A percentile compares a stretch with the other conserved stretches of the same genome.
Evolutionary conservation across 257 asterid genomes (phyloP).

Genomic region (Nicotiana paniculata): DNA sequence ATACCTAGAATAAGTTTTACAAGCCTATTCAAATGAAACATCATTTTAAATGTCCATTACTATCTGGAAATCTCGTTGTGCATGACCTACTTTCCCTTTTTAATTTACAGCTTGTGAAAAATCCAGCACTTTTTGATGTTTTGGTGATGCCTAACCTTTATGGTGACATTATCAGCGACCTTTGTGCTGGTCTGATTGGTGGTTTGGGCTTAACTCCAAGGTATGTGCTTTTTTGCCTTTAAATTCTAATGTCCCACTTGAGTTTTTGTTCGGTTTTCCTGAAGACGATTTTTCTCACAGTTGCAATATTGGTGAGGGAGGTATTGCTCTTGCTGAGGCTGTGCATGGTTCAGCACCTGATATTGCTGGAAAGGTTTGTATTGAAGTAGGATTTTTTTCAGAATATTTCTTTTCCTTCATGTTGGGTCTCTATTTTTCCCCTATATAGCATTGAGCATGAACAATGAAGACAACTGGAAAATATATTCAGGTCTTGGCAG

Average conservation of each 20-base stretch:
- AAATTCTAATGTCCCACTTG: neutral
- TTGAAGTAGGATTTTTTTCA: neutral
- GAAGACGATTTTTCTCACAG: constrained; percentile 26
- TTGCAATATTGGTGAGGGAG: constrained; percentile 94
- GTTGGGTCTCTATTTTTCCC: neutral
- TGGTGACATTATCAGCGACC: constrained; percentile 76
- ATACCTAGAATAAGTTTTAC: neutral
- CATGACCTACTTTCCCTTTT: neutral
- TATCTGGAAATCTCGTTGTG: neutral
- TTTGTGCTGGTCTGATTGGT: constrained; percentile 89
- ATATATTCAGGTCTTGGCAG: neutral
- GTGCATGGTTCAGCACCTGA: constrained; percentile 99
- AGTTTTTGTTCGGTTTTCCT: neutral
- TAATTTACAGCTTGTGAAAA: constrained; percentile 72
- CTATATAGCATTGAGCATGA: neutral
- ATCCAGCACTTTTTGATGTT: constrained; percentile 30
- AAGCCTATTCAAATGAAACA: no score
- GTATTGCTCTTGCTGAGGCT: constrained; percentile 98
- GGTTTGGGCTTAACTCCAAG: constrained; percentile 97
- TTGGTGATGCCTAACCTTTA: constrained; percentile 33
- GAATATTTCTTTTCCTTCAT: neutral
- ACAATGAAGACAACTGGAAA: neutral
- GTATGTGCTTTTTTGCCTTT: constrained; percentile 26
- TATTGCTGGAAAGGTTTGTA: constrained; percentile 90
- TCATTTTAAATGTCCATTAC: neutral